Base-by-base conservation (phyloP, 345 rosid genomes). In the Streptanthus diversifolius region DNA sequence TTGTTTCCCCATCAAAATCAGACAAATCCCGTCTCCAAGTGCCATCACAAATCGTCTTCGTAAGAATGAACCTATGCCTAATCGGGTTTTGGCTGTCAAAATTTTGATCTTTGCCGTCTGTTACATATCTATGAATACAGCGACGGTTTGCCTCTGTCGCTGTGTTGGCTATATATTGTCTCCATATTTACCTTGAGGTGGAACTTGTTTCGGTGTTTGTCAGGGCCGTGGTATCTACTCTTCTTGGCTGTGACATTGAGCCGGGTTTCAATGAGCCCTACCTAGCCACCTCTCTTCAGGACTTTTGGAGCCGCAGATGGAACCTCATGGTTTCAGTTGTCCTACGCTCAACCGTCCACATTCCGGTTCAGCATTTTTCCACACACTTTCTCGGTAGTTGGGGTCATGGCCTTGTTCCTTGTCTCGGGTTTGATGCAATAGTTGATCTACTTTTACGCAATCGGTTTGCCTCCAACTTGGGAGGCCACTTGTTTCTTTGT, bases 221-320 rank as follows among this genome's bases (percentile, higher is more conserved):
- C 4, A 33, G 37, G 1, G 85, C 83, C 0, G n/a, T 52, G 35
- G 87, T 85, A 0, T 87, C 85, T 62, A 76, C 75, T 52, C 68
- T 74, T 70, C 44, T 87, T 0, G 86, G 91, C 2, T 66, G 76
- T 49, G 88, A 86, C 67, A 73, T 87, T 12, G 91, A 88, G 59
- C 95, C 88, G 5, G 90, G 83, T 55, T 90, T 85, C 73, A 73
- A 85, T 35, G 88, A 85, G 70, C 96, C 91, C 0, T 86, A 80
- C 69, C 73, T 86, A 2, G 37, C 92, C 35, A 84, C 95, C 43
- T 88, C 95, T 3, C 71, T 92, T 0, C 98, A 92, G 25, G 95
- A 92, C 81, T 92, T 92, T 30, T 92, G 96, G 96, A 82, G 96
- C 30, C 81, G 68, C 0, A 76, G 98, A 36, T 92, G 98, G 95